Evolutionary conservation across 495 filamentous ascomycete genomes (phyloP).

Genomic region (Hyphodiscus hymeniophilus): DNA sequence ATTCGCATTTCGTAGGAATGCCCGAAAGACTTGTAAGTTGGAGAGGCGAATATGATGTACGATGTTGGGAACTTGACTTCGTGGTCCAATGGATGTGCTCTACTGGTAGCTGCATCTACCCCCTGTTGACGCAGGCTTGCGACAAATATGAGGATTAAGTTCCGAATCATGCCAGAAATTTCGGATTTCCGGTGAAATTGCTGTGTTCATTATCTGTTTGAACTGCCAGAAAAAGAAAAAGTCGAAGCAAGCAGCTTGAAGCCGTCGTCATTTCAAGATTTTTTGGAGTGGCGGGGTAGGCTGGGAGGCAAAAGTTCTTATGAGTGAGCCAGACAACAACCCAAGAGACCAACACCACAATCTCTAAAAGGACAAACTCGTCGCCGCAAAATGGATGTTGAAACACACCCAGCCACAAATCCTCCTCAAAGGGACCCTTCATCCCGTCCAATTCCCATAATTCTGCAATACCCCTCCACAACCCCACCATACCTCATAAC

Average conservation of each 20-base stretch:
- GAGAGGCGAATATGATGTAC: not conserved
- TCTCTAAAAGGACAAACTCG: not conserved
- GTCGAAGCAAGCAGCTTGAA: not conserved
- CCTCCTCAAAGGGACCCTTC: constrained; percentile 5
- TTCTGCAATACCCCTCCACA: constrained; percentile 54
- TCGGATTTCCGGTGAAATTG: too few relatives aligned
- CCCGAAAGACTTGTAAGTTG: not conserved
- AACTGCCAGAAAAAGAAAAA: not conserved
- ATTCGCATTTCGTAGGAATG: constrained; percentile 12
- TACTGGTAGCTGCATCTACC: not conserved
- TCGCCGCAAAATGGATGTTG: constrained; percentile 1
- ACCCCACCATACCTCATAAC: constrained; percentile 55
- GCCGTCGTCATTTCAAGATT: not conserved
- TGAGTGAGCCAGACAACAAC: too few relatives aligned
- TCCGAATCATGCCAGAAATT: too few relatives aligned
- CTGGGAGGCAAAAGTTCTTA: too few relatives aligned
- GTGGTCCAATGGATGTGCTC: not conserved
- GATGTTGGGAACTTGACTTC: not conserved
- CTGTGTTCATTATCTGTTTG: too few relatives aligned
- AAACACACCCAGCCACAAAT: not conserved
- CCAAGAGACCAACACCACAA: too few relatives aligned
- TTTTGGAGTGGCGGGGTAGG: not conserved
- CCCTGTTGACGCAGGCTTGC: not conserved
- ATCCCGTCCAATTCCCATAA: constrained; percentile 44
- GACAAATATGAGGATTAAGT: too few relatives aligned